These are phyloP conservation scores for Talaromyces sp. DNA, from an alignment of 2,329 filamentous ascomycete species.

Conservation along the genomic window DNA sequence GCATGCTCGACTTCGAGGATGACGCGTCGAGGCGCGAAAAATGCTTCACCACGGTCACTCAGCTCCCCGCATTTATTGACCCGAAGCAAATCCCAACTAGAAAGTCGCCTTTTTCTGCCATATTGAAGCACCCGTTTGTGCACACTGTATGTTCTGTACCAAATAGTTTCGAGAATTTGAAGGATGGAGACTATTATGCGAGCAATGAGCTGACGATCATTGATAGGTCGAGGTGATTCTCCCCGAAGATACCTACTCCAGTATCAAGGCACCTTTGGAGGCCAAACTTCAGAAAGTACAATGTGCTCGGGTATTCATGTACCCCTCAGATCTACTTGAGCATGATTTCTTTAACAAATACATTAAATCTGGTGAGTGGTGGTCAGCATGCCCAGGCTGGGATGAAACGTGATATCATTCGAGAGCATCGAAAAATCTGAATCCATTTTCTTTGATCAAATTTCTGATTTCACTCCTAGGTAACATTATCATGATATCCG, in stretches of 20 bases:
- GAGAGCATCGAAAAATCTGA: too few relatives aligned
- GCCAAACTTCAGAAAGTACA: slow-evolving; percentile 40
- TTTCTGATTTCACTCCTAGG: too few relatives aligned
- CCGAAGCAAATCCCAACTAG: slow-evolving; percentile 69
- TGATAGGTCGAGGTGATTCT: slow-evolving; percentile 65
- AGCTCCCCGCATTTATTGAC: slow-evolving; percentile 69
- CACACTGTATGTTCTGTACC: slow-evolving; percentile 59
- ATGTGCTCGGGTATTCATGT: slow-evolving; percentile 73
- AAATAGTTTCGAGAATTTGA: neutral
- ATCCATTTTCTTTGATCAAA: too few relatives aligned
- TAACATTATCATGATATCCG: slow-evolving; percentile 79
- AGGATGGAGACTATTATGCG: neutral
- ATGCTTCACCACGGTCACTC: slow-evolving; percentile 73
- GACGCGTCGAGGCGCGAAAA: slow-evolving; percentile 53
- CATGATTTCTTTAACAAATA: slow-evolving; percentile 80
- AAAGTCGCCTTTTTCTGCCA: slow-evolving; percentile 73
- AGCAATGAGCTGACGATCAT: slow-evolving; percentile 47
- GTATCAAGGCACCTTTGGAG: slow-evolving; percentile 58
- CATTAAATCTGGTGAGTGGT: slow-evolving; percentile 70
- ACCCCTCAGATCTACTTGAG: slow-evolving; percentile 70
- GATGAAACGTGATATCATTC: neutral
- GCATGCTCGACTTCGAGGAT: slow-evolving; percentile 50
- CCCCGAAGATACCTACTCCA: slow-evolving; percentile 63
- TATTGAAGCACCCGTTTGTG: slow-evolving; percentile 67
- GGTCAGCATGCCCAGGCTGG: neutral